These are phyloP conservation scores for Nelumbo lutea DNA, from an alignment of 164 flowering plant species.

Conservation along the genomic window DNA sequence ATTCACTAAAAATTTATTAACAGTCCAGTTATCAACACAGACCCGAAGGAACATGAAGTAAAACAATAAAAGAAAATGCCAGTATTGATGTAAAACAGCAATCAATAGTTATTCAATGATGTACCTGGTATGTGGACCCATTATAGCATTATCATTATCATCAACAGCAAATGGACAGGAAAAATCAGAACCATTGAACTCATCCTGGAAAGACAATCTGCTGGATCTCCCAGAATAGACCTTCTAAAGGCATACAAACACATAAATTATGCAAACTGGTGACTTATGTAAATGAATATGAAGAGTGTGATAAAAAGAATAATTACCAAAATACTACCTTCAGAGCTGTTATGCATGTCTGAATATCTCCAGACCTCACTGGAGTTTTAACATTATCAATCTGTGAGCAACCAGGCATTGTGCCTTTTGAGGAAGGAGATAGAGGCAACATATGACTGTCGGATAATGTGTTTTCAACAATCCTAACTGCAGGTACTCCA, in stretches of 20 bases:
- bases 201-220: constrained; percentile 62
- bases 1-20: not conserved
- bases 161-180: constrained; percentile 71
- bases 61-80: not conserved
- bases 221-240: constrained; percentile 64
- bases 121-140: constrained; percentile 66
- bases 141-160: constrained; percentile 49
- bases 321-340: constrained; percentile 46
- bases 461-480: constrained; percentile 25
- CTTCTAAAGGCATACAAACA: not conserved
- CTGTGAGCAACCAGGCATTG: constrained; percentile 29
- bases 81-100: not conserved
- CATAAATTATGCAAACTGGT: not conserved
- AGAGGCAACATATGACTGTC: constrained; percentile 43
- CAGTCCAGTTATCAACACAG: not conserved
- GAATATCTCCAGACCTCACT: constrained; percentile 16
- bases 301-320: not conserved
- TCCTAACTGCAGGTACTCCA: constrained; percentile 41
- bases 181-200: constrained; percentile 67
- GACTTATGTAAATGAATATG: not conserved
- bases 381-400: constrained; percentile 28
- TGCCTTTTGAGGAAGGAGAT: constrained; percentile 46
- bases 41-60: not conserved
- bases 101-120: not conserved
- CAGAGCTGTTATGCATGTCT: constrained; percentile 31